phyloP scores from a whole-genome alignment of 257 asterid genomes.

The Forsythia suspensa region DNA sequence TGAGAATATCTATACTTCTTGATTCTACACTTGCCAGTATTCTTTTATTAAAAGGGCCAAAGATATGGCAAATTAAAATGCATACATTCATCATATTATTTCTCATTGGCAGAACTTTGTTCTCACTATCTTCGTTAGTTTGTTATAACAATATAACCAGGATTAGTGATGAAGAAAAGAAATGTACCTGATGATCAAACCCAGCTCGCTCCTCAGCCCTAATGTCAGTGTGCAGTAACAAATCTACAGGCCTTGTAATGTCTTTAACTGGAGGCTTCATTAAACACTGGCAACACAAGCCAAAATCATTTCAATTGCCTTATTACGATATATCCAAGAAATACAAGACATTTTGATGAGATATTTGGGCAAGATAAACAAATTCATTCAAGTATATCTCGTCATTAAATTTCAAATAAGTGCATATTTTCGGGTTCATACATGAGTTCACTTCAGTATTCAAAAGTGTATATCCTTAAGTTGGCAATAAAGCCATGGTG shows the following conservation, averaged over 20 bases:
- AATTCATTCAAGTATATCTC: background rate
- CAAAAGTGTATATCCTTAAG: background rate
- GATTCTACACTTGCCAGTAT: background rate
- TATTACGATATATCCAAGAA: background rate
- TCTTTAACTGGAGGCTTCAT: conserved; percentile 78
- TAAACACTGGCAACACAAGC: conserved; percentile 49
- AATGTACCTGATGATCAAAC: conserved; percentile 74
- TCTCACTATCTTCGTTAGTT: background rate
- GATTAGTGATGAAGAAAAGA: conserved; percentile 1
- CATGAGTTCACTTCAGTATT: background rate
- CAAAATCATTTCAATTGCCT: conserved; percentile 6
- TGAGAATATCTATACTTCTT: too few relatives aligned
- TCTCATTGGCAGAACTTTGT: background rate
- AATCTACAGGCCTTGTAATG: conserved; percentile 65
- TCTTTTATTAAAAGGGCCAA: background rate
- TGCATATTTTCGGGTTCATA: background rate
- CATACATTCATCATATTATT: background rate
- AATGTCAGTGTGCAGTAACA: conserved; percentile 73
- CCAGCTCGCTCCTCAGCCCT: conserved; percentile 90
- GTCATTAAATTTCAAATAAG: background rate
- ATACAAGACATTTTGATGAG: background rate
- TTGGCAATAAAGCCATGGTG: background rate
- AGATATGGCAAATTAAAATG: background rate
- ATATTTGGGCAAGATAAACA: background rate
- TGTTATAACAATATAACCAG: background rate